Conservation (phyloP, 805 yeast genomes). For the Cyberlindnera mycetangii region DNA sequence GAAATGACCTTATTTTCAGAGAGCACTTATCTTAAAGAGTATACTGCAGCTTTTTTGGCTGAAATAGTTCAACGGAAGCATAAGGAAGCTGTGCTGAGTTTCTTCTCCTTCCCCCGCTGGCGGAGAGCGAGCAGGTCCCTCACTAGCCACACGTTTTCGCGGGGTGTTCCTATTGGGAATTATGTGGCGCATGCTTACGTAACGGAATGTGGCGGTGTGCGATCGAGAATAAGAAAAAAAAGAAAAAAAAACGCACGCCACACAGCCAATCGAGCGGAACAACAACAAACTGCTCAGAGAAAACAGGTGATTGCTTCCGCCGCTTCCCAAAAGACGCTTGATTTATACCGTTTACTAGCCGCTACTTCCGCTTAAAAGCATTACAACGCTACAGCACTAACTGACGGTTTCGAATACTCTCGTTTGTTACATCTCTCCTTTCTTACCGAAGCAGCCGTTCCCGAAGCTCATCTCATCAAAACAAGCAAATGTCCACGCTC, state of each 20-base stretch:
- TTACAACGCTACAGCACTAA: too few relatives aligned
- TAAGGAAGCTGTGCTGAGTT: too few relatives aligned
- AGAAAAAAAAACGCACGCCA: neutral
- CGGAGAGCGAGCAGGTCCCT: neutral
- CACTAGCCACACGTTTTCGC: slow-evolving; percentile 5
- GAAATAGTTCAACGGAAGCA: too few relatives aligned
- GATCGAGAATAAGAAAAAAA: neutral
- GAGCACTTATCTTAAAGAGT: too few relatives aligned
- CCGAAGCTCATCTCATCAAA: neutral
- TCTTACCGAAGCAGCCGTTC: neutral
- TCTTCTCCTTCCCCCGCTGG: neutral
- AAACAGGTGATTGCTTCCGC: neutral
- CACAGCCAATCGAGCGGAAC: neutral
- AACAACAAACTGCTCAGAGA: neutral
- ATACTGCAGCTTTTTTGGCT: too few relatives aligned
- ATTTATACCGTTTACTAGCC: too few relatives aligned
- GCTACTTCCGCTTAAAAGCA: too few relatives aligned
- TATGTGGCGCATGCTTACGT: neutral
- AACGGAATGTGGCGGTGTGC: neutral
- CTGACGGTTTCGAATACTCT: too few relatives aligned
- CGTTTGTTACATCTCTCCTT: too few relatives aligned
- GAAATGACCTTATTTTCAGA: too few relatives aligned
- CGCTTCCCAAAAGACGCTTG: too few relatives aligned
- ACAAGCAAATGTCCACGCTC: slow-evolving; percentile 33
- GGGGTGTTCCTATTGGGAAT: neutral